phyloP scores from a whole-genome alignment of 2,329 filamentous ascomycete species.

The Exophiala sp. region DNA sequence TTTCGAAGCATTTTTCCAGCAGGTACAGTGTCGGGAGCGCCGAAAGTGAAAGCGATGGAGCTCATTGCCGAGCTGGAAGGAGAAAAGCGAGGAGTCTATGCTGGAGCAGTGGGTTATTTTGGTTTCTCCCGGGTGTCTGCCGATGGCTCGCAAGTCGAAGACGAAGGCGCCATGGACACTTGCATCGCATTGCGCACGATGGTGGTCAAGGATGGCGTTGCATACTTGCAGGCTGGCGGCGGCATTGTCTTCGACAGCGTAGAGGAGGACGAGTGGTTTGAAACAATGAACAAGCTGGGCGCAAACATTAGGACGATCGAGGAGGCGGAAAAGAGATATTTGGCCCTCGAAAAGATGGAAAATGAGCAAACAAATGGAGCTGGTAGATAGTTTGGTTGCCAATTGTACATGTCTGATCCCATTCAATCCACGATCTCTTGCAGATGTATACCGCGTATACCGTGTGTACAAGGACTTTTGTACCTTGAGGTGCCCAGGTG shows the following conservation, averaged over 20 bases:
- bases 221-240: conserved; percentile 79
- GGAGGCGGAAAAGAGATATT: conserved; percentile 67
- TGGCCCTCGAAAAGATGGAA: conserved; percentile 36
- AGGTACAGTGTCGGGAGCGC: conserved; percentile 89
- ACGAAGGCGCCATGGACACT: conserved; percentile 87
- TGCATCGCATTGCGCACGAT: conserved; percentile 81
- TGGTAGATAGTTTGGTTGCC: conserved; percentile 14
- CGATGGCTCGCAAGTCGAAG: conserved; percentile 50
- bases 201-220: conserved; percentile 83
- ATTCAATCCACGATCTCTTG: too few relatives aligned
- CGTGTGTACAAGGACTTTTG: too few relatives aligned
- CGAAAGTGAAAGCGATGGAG: conserved; percentile 95
- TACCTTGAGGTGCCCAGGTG: too few relatives aligned
- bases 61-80: conserved; percentile 88
- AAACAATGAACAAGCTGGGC: conserved; percentile 94
- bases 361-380: conserved; percentile 18
- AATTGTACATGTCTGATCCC: too few relatives aligned
- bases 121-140: conserved; percentile 70
- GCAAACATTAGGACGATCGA: conserved; percentile 86
- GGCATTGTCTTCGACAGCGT: conserved; percentile 95
- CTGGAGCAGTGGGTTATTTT: conserved; percentile 94
- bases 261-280: conserved; percentile 82
- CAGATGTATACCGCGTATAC: too few relatives aligned
- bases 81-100: conserved; percentile 93
- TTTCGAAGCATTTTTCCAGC: conserved; percentile 96